A percentile compares a stretch with the other conserved stretches of the same genome.
Conservation (phyloP, 495 filamentous ascomycete species). For the Penicillium riverlandense region DNA sequence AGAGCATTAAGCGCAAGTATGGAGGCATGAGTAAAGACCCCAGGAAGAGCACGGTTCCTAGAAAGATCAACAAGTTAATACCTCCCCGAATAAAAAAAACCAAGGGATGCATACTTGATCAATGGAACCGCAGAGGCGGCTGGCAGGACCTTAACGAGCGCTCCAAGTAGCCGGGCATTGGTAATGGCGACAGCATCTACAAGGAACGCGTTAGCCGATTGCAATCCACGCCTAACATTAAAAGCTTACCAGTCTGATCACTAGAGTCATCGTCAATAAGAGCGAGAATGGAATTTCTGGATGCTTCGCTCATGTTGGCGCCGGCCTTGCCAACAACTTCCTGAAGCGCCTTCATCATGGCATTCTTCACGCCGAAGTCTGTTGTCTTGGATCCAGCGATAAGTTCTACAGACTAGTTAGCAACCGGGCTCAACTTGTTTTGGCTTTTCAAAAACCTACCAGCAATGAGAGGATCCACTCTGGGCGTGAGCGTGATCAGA, state of each 20-base stretch:
- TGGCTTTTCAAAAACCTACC: constrained; percentile 16
- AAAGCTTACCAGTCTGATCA: constrained; percentile 53
- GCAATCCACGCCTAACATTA: background rate
- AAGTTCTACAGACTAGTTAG: constrained; percentile 52
- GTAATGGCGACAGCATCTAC: constrained; percentile 72
- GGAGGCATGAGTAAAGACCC: constrained; percentile 58
- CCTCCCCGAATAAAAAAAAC: background rate
- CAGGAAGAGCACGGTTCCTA: constrained; percentile 65
- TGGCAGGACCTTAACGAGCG: constrained; percentile 76
- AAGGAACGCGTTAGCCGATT: background rate
- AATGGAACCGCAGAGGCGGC: constrained; percentile 55
- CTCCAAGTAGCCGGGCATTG: constrained; percentile 80
- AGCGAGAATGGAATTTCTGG: constrained; percentile 69
- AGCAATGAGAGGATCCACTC: constrained; percentile 84
- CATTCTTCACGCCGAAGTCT: constrained; percentile 83
- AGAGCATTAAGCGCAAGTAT: constrained; percentile 84
- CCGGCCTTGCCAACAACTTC: constrained; percentile 95
- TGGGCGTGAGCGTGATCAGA: constrained; percentile 89
- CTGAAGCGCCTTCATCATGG: constrained; percentile 95
- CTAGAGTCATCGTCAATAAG: constrained; percentile 82
- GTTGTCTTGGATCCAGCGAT: constrained; percentile 88
- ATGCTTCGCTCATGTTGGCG: constrained; percentile 85
- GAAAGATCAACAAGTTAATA: constrained; percentile 3
- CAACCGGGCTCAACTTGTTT: background rate
- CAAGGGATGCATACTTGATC: constrained; percentile 52